Evolutionary conservation across 345 rosid genomes (phyloP), one percentile per base, ranked within the genome.

Genomic region (Eutrema heterophyllum): DNA sequence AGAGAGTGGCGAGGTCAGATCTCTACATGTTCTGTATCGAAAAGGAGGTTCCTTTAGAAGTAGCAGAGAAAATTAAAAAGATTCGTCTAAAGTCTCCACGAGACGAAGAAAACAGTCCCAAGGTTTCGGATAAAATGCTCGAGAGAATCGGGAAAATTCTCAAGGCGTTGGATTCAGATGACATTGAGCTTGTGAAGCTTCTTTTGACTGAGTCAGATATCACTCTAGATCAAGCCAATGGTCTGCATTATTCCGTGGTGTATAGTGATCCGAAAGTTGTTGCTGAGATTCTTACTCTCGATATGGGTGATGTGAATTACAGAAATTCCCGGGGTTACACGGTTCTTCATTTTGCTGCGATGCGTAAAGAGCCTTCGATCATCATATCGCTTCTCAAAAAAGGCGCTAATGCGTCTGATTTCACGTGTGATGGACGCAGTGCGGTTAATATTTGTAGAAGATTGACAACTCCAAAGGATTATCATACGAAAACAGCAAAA

Each of bases 181-280:
- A 95, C 78, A 87, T 95, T 50, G 99, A 95, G 83, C 98, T 92
- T 9, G 97, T 95, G 66, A 81, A 81, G 64, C 96, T 95, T 80
- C 93, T 95, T 18, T 80, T 92, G 46, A 81, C 87, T 0, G 98
- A 95, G 79, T 95, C 99, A 68, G 76, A 85, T 21, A 77, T 90
- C 61, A 85, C 87, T 46, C 81, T 95, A 76, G 91, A 95, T 55
- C 81, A 84, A 75, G 98, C 98, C 55, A 67, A 84, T 53, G 98
- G 94, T 18, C 92, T 95, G 72, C 99, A 95, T 84, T 95, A 95
- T 65, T 87, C 96, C 21, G 93, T 86, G 18, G 93, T 92, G 11
- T 92, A 92, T 57, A 90, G 97, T 83, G 98, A 95, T 70, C 88
- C 93, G 11, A 95, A 95, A 84, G 92, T 92, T 68, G 86, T 95